Evolutionary conservation across 2,329 filamentous ascomycete genomes (phyloP).

Genomic region (Fusarium sp.): DNA sequence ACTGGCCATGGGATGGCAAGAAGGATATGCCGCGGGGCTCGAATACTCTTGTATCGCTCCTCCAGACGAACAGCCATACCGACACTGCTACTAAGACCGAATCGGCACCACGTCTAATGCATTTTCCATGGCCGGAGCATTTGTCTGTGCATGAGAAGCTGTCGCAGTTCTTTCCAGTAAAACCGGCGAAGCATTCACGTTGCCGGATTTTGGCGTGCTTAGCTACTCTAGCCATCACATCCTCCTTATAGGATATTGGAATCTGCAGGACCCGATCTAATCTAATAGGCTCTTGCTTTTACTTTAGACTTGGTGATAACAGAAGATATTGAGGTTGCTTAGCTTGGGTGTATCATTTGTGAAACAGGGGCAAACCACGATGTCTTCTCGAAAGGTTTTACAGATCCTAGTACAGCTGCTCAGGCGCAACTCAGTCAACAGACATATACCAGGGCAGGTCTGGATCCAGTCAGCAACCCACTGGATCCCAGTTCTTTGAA

Average conservation of each 20-base stretch:
- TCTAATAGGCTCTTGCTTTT: no score
- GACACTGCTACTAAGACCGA: conserved; percentile 88
- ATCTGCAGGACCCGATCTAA: no score
- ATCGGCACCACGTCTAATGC: conserved; percentile 93
- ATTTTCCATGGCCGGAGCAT: conserved; percentile 56
- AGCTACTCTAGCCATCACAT: no score
- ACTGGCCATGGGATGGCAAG: no score
- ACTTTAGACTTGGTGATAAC: no score
- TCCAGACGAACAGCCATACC: conserved; percentile 90
- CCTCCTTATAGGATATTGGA: no score
- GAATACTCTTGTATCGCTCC: conserved; percentile 91
- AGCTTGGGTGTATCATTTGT: background rate
- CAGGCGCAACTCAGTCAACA: background rate
- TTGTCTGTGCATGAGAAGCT: conserved; percentile 52
- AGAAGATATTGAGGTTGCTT: no score
- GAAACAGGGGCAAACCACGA: background rate
- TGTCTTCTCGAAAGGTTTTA: background rate
- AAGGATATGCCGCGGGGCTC: no score
- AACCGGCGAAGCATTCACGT: conserved; percentile 58
- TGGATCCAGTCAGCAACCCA: background rate
- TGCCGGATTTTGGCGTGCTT: no score
- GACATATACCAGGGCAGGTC: background rate
- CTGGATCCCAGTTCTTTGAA: background rate
- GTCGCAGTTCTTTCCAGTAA: conserved; percentile 49
- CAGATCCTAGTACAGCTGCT: background rate